Conservation (phyloP, 2,329 filamentous ascomycete species). For the Trichoderma sp. region DNA sequence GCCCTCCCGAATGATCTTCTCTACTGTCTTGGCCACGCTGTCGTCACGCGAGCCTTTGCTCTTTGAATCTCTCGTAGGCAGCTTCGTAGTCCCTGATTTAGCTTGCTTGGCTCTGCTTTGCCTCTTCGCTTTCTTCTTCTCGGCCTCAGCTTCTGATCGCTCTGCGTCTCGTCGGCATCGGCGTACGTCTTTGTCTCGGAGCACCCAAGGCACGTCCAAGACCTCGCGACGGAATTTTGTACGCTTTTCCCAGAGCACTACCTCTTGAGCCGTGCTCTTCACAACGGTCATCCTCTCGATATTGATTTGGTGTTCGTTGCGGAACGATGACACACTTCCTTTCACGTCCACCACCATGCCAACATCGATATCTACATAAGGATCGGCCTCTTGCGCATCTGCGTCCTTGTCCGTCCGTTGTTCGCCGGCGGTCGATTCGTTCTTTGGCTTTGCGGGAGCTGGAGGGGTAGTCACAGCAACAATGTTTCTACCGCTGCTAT, state of each 20-base stretch:
- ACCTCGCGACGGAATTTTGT: conserved; percentile 51
- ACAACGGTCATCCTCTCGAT: conserved; percentile 53
- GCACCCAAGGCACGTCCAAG: conserved; percentile 56
- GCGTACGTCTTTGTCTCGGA: conserved; percentile 51
- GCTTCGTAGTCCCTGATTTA: not conserved
- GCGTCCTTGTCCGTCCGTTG: not conserved
- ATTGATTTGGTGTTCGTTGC: conserved; percentile 53
- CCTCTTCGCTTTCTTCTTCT: conserved; percentile 22
- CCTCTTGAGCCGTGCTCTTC: conserved; percentile 56
- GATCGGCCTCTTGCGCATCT: not conserved
- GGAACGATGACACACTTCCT: conserved; percentile 51
- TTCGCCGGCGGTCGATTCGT: not conserved
- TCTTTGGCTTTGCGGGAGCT: not conserved
- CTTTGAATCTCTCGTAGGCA: not conserved
- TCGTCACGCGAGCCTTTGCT: not conserved
- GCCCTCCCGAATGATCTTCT: conserved; percentile 32
- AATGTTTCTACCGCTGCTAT: conserved; percentile 62
- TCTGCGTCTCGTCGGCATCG: conserved; percentile 52
- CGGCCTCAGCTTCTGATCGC: conserved; percentile 32
- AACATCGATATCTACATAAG: conserved; percentile 45
- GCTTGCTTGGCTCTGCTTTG: conserved; percentile 24
- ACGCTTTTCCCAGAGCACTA: conserved; percentile 60
- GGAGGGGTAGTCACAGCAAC: conserved; percentile 38
- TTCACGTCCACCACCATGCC: conserved; percentile 60
- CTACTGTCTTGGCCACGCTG: conserved; percentile 26